Evolutionary conservation across 192 early-diverging fungal species (phyloP).

Genomic region (Mortierella hygrophila): DNA sequence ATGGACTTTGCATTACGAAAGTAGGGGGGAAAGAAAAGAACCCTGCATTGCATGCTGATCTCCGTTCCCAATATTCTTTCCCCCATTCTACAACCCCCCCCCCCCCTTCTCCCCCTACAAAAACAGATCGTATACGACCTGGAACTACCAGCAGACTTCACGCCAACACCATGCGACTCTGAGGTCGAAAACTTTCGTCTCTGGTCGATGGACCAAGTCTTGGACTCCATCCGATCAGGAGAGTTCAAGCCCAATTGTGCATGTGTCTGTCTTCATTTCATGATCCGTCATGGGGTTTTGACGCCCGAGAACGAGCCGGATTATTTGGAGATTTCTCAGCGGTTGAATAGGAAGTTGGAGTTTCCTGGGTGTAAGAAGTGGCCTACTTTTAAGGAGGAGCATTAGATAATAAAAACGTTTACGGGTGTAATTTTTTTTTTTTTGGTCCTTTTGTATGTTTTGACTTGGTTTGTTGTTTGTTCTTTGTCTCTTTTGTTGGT

Average conservation of each 20-base stretch:
- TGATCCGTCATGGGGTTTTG: slow-evolving; percentile 82
- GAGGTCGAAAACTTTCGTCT: slow-evolving; percentile 88
- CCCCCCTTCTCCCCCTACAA: no score
- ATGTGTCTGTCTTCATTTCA: slow-evolving; percentile 84
- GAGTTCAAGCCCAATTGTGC: slow-evolving; percentile 92
- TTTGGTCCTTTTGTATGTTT: no score
- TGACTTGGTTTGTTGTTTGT: no score
- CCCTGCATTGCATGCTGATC: no score
- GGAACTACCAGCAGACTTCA: slow-evolving; percentile 71
- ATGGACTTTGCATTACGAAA: no score
- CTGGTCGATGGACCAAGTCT: slow-evolving; percentile 76
- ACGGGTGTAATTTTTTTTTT: no score
- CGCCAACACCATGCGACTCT: slow-evolving; percentile 81
- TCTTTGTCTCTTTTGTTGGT: no score
- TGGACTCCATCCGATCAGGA: slow-evolving; percentile 40
- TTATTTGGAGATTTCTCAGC: slow-evolving; percentile 77
- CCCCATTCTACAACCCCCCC: no score
- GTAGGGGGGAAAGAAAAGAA: no score
- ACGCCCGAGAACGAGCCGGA: slow-evolving; percentile 86
- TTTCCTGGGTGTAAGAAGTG: slow-evolving; percentile 71
- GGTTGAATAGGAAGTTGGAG: slow-evolving; percentile 75
- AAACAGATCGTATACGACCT: slow-evolving; percentile 84
- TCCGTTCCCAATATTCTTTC: neutral
- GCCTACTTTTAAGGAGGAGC: slow-evolving; percentile 46
- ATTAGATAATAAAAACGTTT: neutral